Base-by-base conservation (phyloP, 768 basidiomycete species). In the Pleurotus platypus region DNA sequence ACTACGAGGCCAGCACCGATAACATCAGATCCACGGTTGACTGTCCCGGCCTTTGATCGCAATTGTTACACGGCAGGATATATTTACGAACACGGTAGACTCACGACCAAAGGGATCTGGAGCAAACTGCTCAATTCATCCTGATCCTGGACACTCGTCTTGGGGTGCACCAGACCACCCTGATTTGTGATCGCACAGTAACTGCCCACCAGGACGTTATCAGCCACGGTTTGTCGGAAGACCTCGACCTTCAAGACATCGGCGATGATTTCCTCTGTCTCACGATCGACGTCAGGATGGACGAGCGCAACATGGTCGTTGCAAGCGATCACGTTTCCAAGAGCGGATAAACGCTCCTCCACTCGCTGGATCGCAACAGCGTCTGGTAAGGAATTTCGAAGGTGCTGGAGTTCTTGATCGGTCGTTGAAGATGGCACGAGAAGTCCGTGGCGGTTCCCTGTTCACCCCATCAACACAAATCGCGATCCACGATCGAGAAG, bases 241-340 rank as follows among this genome's bases (percentile, higher is more conserved):
- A 98, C 97, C 70, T 99, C 97, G 60, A 98, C 97, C 72, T 98
- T 98, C 63, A 99, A 84, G 16, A 97, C 93, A 70, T 99, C 97
- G 26, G 97, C 97, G 73, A 99, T 98, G 75, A 99, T 98, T 73
- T 99, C 97, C 69, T 99, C 97, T 20, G 97, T 99, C 74, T 98
- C 97, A 60, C 97, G 86, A 75, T 98, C 97, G 59, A 98, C 76
- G 63, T 99, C 97, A 6, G 97, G 97, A 71, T 99, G 97, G 22
- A 98, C 97, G 64, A 99, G 88, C 6, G 97, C 97, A 63, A 99
- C 96, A 67, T 98, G 91, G 76, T 99, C 97, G 72, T 98, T 99
- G 76, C 92, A 95, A 11, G 93, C 94, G 70, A 99, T 95, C 60
- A 99, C 96, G 69, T 99, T 99, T 20, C 97, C 97, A 24, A 99